phyloP scores from a whole-genome alignment of 2,329 filamentous ascomycete genomes.

The Scytalidium sp. region DNA sequence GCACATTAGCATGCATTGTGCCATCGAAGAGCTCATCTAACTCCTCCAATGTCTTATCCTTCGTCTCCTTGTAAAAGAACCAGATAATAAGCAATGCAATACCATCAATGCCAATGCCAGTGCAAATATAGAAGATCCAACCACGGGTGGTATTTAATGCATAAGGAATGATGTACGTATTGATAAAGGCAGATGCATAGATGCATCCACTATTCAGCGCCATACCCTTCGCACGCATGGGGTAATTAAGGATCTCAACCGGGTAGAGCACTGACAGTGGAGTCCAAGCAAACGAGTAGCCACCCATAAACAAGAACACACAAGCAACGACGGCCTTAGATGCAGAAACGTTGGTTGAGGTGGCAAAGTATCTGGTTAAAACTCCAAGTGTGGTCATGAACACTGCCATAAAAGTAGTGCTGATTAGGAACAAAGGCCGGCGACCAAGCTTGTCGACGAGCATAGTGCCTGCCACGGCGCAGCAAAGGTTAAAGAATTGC shows the following conservation, averaged over 20 bases:
- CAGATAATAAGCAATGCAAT: slow-evolving; percentile 4
- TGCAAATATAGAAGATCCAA: slow-evolving; percentile 44
- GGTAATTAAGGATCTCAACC: slow-evolving; percentile 44
- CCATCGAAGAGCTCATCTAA: slow-evolving; percentile 31
- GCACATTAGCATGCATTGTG: slow-evolving; percentile 19
- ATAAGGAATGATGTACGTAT: slow-evolving; percentile 31
- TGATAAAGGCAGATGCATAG: slow-evolving; percentile 26
- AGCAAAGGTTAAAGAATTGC: background rate
- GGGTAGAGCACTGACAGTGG: slow-evolving; percentile 44
- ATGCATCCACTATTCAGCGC: slow-evolving; percentile 24
- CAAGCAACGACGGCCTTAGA: slow-evolving; percentile 29
- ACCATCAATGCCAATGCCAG: slow-evolving; percentile 15
- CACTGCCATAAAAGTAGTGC: slow-evolving; percentile 32
- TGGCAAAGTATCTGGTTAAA: background rate
- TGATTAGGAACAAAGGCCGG: slow-evolving; percentile 50
- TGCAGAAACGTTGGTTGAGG: slow-evolving; percentile 25
- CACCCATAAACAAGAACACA: slow-evolving; percentile 42
- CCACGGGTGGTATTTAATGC: slow-evolving; percentile 37
- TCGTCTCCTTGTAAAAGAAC: slow-evolving; percentile 32
- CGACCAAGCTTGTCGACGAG: slow-evolving; percentile 54
- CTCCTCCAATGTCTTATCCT: slow-evolving; percentile 32
- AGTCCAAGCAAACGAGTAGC: slow-evolving; percentile 40
- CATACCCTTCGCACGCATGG: slow-evolving; percentile 43
- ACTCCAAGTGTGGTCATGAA: slow-evolving; percentile 15
- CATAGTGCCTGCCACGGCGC: slow-evolving; percentile 35